Evolutionary conservation across 179 eudicot genomes (phyloP).

Genomic region (Patellifolia procumbens): DNA sequence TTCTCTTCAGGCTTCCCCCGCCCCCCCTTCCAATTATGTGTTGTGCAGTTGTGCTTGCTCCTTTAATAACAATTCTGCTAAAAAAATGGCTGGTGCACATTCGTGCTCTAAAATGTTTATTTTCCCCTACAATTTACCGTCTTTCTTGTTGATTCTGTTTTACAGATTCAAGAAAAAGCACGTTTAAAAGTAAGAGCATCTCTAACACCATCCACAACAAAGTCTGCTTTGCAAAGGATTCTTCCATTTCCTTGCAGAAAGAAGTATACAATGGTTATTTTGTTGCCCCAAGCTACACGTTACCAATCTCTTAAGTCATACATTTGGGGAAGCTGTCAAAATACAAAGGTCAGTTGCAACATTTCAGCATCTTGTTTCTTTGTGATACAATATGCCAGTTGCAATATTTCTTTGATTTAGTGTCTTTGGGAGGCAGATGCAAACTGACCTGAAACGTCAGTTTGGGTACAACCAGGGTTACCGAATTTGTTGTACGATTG

Average conservation of each 20-base stretch:
- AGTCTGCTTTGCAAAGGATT: constrained; percentile 64
- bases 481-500: background rate
- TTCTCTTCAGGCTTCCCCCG: background rate
- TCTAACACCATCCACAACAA: constrained; percentile 60
- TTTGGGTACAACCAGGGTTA: background rate
- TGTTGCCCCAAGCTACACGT: constrained; percentile 64
- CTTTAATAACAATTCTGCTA: background rate
- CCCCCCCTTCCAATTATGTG: too few relatives aligned
- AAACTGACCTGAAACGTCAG: background rate
- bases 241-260: constrained; percentile 83
- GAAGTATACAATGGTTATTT: constrained; percentile 69
- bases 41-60: constrained; percentile 1
- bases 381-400: background rate
- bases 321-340: constrained; percentile 30
- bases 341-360: constrained; percentile 58
- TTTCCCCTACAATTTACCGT: background rate
- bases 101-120: background rate
- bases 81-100: too few relatives aligned
- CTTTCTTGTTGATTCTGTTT: constrained; percentile 12
- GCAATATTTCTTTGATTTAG: too few relatives aligned
- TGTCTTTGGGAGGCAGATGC: background rate
- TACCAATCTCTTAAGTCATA: constrained; percentile 40
- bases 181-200: constrained; percentile 59
- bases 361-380: background rate
- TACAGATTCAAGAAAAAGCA: constrained; percentile 69